phyloP scores from a whole-genome alignment of 2,329 filamentous ascomycete species.

The Fusarium liriodendri region DNA sequence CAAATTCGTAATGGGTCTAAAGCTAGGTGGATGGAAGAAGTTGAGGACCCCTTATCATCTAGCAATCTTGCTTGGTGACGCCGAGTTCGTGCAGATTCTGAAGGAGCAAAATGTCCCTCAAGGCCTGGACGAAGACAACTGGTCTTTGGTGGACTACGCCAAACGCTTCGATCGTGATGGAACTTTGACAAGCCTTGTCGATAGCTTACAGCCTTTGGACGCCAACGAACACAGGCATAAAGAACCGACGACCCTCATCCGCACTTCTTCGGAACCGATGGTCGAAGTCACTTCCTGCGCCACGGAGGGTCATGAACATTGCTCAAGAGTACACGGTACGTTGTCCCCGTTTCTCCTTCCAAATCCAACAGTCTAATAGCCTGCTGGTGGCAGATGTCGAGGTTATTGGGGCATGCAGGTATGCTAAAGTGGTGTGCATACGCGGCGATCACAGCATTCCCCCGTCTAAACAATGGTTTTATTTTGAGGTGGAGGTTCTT shows the following conservation, averaged over 20 bases:
- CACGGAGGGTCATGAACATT: not conserved
- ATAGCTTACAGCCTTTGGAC: not conserved
- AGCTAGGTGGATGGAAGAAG: not conserved
- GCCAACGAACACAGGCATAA: not conserved
- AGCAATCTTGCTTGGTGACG: not conserved
- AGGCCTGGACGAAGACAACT: not conserved
- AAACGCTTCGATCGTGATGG: not conserved
- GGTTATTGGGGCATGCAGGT: accelerated
- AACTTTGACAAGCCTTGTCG: not conserved
- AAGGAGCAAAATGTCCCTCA: not conserved
- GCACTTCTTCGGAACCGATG: accelerated
- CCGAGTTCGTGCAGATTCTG: not conserved
- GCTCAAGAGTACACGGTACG: not conserved
- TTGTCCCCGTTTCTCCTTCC: not conserved
- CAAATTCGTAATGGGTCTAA: not conserved
- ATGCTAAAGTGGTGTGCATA: accelerated
- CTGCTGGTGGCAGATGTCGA: too few relatives aligned
- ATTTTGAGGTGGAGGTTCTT: not conserved
- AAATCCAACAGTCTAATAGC: too few relatives aligned
- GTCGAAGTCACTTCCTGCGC: not conserved
- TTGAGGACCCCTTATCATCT: not conserved
- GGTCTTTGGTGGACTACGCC: not conserved
- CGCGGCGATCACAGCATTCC: not conserved
- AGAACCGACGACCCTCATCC: not conserved
- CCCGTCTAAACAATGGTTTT: not conserved